Percentiles rank a stretch among this genome's conserved stretches.
These are phyloP conservation scores for Hortiboletus campestris DNA, from an alignment of 768 basidiomycete genomes.

Conservation along the genomic window DNA sequence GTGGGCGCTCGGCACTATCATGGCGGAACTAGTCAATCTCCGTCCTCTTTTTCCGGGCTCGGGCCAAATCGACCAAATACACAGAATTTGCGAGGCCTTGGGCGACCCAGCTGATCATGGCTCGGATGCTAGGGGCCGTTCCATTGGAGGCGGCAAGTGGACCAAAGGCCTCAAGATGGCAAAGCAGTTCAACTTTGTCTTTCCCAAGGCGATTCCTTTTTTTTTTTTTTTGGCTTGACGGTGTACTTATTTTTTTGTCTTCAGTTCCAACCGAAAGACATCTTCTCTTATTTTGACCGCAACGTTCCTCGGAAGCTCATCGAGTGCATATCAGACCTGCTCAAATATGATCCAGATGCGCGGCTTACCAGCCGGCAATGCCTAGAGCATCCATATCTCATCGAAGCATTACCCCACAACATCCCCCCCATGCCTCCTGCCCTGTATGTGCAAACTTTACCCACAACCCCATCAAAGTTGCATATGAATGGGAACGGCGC, in stretches of 20 bases:
- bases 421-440: slow-evolving; percentile 61
- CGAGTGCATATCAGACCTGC: slow-evolving; percentile 87
- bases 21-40: slow-evolving; percentile 94
- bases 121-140: slow-evolving; percentile 61
- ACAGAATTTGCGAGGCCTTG: slow-evolving; percentile 85
- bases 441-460: slow-evolving; percentile 41
- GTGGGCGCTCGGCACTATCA: slow-evolving; percentile 99
- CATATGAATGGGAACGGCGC: slow-evolving; percentile 34
- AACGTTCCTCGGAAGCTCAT: slow-evolving; percentile 77
- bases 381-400: slow-evolving; percentile 85
- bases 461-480: slow-evolving; percentile 37
- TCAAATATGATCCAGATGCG: slow-evolving; percentile 87
- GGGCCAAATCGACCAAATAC: slow-evolving; percentile 90
- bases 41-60: slow-evolving; percentile 94
- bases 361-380: slow-evolving; percentile 87
- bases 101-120: slow-evolving; percentile 92
- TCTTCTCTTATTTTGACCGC: slow-evolving; percentile 74
- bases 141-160: slow-evolving; percentile 89
- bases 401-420: slow-evolving; percentile 70
- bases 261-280: slow-evolving; percentile 64
- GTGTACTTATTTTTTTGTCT: slow-evolving; percentile 7
- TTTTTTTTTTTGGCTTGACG: not conserved
- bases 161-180: slow-evolving; percentile 83
- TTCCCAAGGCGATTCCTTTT: slow-evolving; percentile 67
- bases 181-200: slow-evolving; percentile 78